Evolutionary conservation across 2,329 filamentous ascomycete genomes (phyloP), one percentile per base, ranked within the genome.

Genomic region (Zasmidium cellare): DNA sequence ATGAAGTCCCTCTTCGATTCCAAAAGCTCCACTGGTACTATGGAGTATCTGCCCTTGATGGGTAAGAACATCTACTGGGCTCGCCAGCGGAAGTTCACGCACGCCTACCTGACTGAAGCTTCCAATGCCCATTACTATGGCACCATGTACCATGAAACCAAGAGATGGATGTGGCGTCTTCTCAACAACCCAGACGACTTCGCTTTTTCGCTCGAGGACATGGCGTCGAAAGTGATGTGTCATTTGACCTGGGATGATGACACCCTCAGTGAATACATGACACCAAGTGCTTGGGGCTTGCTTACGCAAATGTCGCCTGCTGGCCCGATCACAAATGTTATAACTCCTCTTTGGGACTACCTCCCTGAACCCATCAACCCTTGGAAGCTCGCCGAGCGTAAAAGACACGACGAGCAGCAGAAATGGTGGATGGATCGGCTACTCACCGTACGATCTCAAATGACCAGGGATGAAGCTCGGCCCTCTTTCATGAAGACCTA

Each of bases 231-330:
- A 67, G 75, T 84, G 55, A 83, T 83, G 79, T 80, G 78, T 51
- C 74, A 77, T 53, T 65, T 84, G 46, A 80, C 80, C 14, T 84
- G 81, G 81, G 82, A 83, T 57, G 79, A 84, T 53, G 74, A 77
- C 6, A 72, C 69, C 45, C 65, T 81, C 41, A 82, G 80, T 67
- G 71, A 76, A 52, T 76, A 79, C 60, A 78, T 79, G 59, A 81
- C 76, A 9, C 76, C 77, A 49, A 80, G 77, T 58, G 82, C 82
- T 1, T 83, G 80, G 81, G 81, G 81, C n/a, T 72, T 84, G 1
- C 71, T 84, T 16, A 82, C 76, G 3, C 81, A 84, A 54, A 84
- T 84, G 81, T 84, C 81, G 1, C 82, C 82, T 0, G 81, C 82
- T 23, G 82, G 82, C 0, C 81, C 82, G 1, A 80, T 84, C 61